Evolutionary conservation across 768 basidiomycete genomes (phyloP), one percentile per base, ranked within the genome.

Genomic region (Leccinum longicurvipes): DNA sequence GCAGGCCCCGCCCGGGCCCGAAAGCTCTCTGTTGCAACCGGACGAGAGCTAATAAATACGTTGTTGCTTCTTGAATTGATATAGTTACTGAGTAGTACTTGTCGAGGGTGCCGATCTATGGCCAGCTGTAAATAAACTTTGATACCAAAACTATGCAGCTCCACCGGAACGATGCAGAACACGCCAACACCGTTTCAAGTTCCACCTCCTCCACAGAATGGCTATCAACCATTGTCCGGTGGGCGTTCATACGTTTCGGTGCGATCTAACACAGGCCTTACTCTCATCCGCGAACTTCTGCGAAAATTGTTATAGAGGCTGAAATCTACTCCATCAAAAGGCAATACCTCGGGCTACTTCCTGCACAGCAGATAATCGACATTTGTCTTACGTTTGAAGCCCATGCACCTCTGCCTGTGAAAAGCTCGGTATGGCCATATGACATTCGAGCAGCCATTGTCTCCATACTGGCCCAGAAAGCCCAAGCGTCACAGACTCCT

Each of bases 291-390:
- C n/a, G n/a, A n/a, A n/a, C n/a, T 34, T 68, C 72, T 74, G 46
- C 50, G 45, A 50, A 50, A 58, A 58, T 46, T 45, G 50, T 63
- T 54, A 54, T 53, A 72, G 81, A 84, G 32, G 66, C 64, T 29
- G 76, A 76, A 60, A 67, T 67, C 66, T 78, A 84, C 68, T 77
- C 83, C 50, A 82, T 86, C 72, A 90, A 89, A 69, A 80, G 82
- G 60, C 80, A 82, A 58, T 92, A 91, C 73, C 76, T 92, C 42
- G 76, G 78, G 23, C 77, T 89, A 21, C 77, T 92, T 8, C 79
- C 84, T 23, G 82, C 79, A 21, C 78, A 81, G 45, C 87, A 91
- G 72, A 79, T 91, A 65, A 88, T 91, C 66, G 89, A 90, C 62
- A 83, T 91, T 63, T 91, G 87, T 67, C 76, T 91, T 57, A 77